Evolutionary conservation across 2,329 filamentous ascomycete genomes (phyloP).

Genomic region (Aspergillus carbonarius): DNA sequence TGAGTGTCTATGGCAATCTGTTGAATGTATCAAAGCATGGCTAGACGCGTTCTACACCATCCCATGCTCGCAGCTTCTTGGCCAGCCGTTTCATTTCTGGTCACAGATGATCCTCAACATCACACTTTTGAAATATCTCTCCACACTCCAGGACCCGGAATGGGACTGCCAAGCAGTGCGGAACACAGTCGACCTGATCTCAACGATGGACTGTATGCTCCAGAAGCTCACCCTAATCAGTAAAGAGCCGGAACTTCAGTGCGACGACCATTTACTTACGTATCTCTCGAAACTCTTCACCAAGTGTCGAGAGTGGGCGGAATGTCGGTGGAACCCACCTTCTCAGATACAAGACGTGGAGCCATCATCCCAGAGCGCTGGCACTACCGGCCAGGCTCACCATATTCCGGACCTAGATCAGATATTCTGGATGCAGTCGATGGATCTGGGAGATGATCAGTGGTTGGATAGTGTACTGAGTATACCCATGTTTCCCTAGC

Average conservation of each 20-base stretch:
- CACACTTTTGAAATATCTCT: constrained; percentile 39
- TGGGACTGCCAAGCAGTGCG: constrained; percentile 41
- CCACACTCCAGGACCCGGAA: constrained; percentile 37
- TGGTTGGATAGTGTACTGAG: constrained; percentile 25
- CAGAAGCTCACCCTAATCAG: constrained; percentile 28
- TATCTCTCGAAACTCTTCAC: constrained; percentile 27
- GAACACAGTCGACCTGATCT: constrained; percentile 31
- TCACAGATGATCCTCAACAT: constrained; percentile 37
- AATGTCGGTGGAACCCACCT: constrained; percentile 16
- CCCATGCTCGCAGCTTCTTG: constrained; percentile 24
- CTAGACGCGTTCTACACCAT: constrained; percentile 32
- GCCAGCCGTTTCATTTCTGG: constrained; percentile 40
- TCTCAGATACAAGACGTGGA: constrained; percentile 7
- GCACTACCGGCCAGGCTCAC: constrained; percentile 4
- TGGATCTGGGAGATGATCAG: constrained; percentile 29
- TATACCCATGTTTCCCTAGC: constrained; percentile 33
- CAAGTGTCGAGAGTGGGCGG: constrained; percentile 23
- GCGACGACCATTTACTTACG: constrained; percentile 28
- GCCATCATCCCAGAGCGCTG: constrained; percentile 1
- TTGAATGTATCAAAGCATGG: constrained; percentile 37
- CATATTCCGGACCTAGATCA: constrained; percentile 26
- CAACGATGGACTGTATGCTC: constrained; percentile 32
- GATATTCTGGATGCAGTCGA: constrained; percentile 30
- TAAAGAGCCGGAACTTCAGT: constrained; percentile 29
- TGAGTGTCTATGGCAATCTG: constrained; percentile 35